These are phyloP conservation scores for Rubia yunnanensis DNA, from an alignment of 257 asterid genomes.

Conservation along the genomic window DNA sequence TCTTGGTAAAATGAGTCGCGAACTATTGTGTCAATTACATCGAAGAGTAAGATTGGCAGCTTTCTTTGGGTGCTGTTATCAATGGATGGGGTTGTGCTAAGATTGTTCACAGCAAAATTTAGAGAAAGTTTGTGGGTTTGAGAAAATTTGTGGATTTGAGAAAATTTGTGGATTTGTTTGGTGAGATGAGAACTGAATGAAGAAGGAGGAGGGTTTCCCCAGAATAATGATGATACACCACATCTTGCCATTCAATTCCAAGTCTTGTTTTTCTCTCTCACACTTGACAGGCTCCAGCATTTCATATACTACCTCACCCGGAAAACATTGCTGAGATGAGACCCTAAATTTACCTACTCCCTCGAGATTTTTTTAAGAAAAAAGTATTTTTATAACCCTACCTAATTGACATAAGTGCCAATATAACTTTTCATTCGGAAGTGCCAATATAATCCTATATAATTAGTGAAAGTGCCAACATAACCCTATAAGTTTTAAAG, in stretches of 20 bases:
- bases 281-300: no score
- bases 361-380: no score
- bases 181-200: background rate
- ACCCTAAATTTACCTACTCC: no score
- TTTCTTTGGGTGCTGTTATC: slow-evolving; percentile 21
- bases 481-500: no score
- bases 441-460: no score
- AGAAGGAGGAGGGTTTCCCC: slow-evolving; percentile 2
- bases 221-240: slow-evolving; percentile 1
- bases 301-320: no score
- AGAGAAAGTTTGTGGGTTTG: slow-evolving; percentile 3
- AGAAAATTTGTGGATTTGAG: no score
- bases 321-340: no score
- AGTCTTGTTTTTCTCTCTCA: background rate
- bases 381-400: no score
- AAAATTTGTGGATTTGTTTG: background rate
- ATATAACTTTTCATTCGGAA: no score
- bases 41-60: slow-evolving; percentile 76
- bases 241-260: slow-evolving; percentile 11
- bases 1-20: slow-evolving; percentile 86
- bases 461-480: no score
- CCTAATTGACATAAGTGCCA: no score
- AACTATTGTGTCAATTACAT: slow-evolving; percentile 82
- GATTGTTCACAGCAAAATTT: slow-evolving; percentile 19
- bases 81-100: slow-evolving; percentile 8